Percentiles rank a stretch among this genome's conserved stretches.
Evolutionary conservation across 2,329 filamentous ascomycete genomes (phyloP).

Genomic region (Alternaria panax): DNA sequence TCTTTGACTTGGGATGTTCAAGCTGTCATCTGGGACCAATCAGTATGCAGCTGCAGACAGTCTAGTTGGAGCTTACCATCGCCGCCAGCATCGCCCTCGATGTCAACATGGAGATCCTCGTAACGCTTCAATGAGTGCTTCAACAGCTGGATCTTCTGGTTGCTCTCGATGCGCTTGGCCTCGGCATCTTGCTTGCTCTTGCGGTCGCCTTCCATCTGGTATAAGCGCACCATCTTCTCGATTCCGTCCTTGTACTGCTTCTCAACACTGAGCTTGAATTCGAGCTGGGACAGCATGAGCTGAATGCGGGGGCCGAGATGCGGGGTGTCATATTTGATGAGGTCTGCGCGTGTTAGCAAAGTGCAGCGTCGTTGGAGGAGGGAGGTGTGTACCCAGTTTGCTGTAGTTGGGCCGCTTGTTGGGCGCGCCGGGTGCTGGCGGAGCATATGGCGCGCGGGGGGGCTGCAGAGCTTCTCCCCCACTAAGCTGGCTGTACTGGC

Average conservation of each 20-base stretch:
- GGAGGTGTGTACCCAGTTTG: conserved; percentile 78
- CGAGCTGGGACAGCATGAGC: conserved; percentile 97
- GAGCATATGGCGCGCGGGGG: conserved; percentile 78
- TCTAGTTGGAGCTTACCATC: conserved; percentile 70
- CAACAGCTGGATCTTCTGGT: conserved; percentile 94
- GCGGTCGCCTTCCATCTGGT: conserved; percentile 95
- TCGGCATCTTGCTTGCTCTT: conserved; percentile 95
- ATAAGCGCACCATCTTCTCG: conserved; percentile 98
- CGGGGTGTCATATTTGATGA: conserved; percentile 98
- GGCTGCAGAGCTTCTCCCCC: conserved; percentile 79
- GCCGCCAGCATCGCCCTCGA: conserved; percentile 73
- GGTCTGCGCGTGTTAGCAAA: conserved; percentile 63
- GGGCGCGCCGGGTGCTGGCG: conserved; percentile 71
- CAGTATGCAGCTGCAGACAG: conserved; percentile 26
- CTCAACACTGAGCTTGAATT: conserved; percentile 98
- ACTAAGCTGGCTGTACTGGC: conserved; percentile 65
- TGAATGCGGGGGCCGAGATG: conserved; percentile 97
- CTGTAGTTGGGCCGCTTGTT: conserved; percentile 86
- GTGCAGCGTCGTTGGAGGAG: too few relatives aligned
- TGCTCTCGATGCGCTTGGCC: conserved; percentile 88
- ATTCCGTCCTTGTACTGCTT: conserved; percentile 99
- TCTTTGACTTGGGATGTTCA: conserved; percentile 92
- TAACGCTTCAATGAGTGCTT: conserved; percentile 97
- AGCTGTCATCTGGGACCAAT: conserved; percentile 78
- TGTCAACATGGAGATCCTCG: conserved; percentile 94